phyloP scores from a whole-genome alignment of 129 eudicot species.

The Artemisia annua region DNA sequence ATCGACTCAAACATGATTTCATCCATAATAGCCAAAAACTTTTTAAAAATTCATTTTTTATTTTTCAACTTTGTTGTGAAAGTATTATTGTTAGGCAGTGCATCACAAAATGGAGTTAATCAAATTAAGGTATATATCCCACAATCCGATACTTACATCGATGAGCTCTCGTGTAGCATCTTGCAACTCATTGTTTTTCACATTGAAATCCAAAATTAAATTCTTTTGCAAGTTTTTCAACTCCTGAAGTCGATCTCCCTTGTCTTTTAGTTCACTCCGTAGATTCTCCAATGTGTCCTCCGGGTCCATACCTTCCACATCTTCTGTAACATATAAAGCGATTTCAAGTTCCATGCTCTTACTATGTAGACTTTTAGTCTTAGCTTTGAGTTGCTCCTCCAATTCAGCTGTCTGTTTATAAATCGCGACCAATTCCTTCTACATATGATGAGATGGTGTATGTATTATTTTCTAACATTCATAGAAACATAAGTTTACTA shows the following conservation, averaged over 20 bases:
- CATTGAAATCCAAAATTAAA: not conserved
- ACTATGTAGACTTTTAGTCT: too few relatives aligned
- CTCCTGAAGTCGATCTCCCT: conserved; percentile 7
- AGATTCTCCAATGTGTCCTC: not conserved
- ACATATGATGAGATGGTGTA: too few relatives aligned
- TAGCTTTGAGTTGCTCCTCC: conserved; percentile 19
- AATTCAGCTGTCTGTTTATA: too few relatives aligned
- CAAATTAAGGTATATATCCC: not conserved
- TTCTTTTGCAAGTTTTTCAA: not conserved
- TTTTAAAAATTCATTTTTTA: too few relatives aligned
- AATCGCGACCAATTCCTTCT: not conserved
- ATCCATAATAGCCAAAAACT: too few relatives aligned
- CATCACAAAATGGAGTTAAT: not conserved
- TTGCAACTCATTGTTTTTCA: not conserved
- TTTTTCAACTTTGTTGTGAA: not conserved
- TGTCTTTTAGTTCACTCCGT: not conserved
- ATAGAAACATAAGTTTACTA: not conserved
- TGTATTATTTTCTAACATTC: not conserved
- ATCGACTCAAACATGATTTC: too few relatives aligned
- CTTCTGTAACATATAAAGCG: conserved; percentile 7
- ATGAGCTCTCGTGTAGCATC: not conserved
- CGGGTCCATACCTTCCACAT: not conserved
- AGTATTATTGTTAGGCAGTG: not conserved
- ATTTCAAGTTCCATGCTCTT: too few relatives aligned
- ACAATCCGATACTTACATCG: not conserved